Evolutionary conservation across 305 asterid species (phyloP).

Genomic region (Salvia sclarea): DNA sequence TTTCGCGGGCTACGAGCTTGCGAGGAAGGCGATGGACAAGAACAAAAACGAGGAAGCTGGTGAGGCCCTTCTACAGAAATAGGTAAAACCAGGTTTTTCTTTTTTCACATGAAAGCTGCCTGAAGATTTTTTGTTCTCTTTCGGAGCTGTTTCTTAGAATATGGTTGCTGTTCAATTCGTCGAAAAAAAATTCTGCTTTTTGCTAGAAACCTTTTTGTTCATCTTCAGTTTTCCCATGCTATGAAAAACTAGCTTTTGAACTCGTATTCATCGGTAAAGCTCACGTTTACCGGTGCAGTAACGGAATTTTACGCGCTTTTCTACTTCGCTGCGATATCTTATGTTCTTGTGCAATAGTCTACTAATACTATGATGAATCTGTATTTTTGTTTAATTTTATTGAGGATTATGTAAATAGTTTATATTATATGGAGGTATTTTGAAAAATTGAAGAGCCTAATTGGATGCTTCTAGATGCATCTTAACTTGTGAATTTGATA

Average conservation of each 20-base stretch:
- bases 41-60: conserved; percentile 47
- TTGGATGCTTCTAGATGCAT: background rate
- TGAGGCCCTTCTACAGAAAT: conserved; percentile 51
- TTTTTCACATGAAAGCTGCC: conserved; percentile 31
- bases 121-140: conserved; percentile 23
- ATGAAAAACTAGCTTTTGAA: conserved; percentile 21
- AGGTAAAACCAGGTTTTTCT: conserved; percentile 34
- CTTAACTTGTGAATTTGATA: background rate
- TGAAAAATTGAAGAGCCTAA: background rate
- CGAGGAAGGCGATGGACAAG: conserved; percentile 79
- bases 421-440: background rate
- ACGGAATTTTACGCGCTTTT: background rate
- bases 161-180: conserved; percentile 38
- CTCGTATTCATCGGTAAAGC: conserved; percentile 20
- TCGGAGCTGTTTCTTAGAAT: conserved; percentile 31
- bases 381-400: too few relatives aligned
- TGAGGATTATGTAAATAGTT: too few relatives aligned
- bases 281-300: background rate
- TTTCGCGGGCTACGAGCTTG: conserved; percentile 93
- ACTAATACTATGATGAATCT: background rate
- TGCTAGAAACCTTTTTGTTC: background rate
- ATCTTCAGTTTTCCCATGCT: conserved; percentile 8
- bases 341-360: background rate
- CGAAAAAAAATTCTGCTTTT: conserved; percentile 32
- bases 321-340: background rate